Evolutionary conservation across 139 green algal genomes (phyloP), one percentile per base, ranked within the genome.

Genomic region (Micromonas commoda): DNA sequence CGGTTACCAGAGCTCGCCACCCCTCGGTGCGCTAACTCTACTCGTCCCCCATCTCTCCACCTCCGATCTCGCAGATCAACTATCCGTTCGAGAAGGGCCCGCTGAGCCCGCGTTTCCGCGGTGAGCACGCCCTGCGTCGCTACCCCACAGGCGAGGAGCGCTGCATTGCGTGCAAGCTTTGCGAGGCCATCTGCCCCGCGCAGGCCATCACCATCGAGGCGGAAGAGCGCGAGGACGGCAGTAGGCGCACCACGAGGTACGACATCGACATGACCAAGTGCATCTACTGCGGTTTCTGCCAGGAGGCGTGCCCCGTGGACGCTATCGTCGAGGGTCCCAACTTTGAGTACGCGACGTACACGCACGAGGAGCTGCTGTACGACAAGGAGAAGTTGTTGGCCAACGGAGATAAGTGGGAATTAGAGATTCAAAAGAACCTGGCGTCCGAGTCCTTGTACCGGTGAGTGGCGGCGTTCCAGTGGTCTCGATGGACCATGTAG

Each of bases 181-280:
- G 95, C 85, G 95, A 99, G 85, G 95, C 95, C 73, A 91, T 87
- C 26, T 87, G 89, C 82, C 91, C 91, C 33, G 89, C 91, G 2
- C 94, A 97, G 79, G 95, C 95, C 54, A 99, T 99, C 85, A 99
- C 94, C 31, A 99, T 99, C 76, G 95, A 99, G 82, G 94, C 95
- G 13, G 95, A 99, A 86, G 95, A 98, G 89, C 90, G 95, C 26
- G 95, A 99, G 86, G 95, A 99, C 81, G 95, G 95, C 60, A 93
- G 87, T 81, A 82, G 93, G 54, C 82, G 84, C 35, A 97, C 93
- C 23, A 97, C 93, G 78, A 91, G 91, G 66, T 99, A 98, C 81
- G 94, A 98, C 87, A 96, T 99, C 69, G 95, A 99, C 89, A 98
- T 99, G 95, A 99, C 95, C 69, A 99, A 99, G 91, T 97, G 92